Evolutionary conservation across 1,139 yeast species (phyloP).

Genomic region (Taphrina betulina): DNA sequence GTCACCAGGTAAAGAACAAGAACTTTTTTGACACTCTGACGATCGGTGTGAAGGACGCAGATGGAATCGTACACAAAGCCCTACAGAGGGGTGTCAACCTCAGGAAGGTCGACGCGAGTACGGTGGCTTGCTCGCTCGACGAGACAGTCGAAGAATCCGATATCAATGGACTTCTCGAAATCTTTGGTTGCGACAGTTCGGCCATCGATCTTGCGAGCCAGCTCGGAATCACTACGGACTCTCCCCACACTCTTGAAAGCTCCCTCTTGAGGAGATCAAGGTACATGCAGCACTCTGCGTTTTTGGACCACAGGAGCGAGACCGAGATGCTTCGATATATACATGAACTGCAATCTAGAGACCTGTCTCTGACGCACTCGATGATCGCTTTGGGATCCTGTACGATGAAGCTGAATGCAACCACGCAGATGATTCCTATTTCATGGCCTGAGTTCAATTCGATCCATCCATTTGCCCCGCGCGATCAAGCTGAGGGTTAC

Average conservation of each 20-base stretch:
- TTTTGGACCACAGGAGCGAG: conserved; percentile 86
- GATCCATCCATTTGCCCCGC: conserved; percentile 90
- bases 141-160: conserved; percentile 76
- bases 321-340: conserved; percentile 91
- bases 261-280: conserved; percentile 61
- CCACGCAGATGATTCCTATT: conserved; percentile 90
- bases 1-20: conserved; percentile 57
- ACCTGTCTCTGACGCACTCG: conserved; percentile 87
- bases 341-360: conserved; percentile 80
- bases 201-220: conserved; percentile 41
- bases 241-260: conserved; percentile 49
- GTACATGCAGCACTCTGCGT: conserved; percentile 70
- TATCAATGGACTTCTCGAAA: conserved; percentile 54
- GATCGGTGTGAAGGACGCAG: conserved; percentile 57
- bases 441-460: conserved; percentile 90
- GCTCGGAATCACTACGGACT: conserved; percentile 41
- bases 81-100: conserved; percentile 67
- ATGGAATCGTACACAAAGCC: conserved; percentile 59
- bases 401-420: conserved; percentile 94
- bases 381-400: conserved; percentile 98
- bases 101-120: conserved; percentile 61
- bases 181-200: conserved; percentile 31
- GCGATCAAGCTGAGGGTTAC: conserved; percentile 83
- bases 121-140: conserved; percentile 76
- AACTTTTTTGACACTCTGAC: conserved; percentile 89